These are phyloP conservation scores for Pythium graminicola DNA, from an alignment of 352 stramenopile species.

Conservation along the genomic window DNA sequence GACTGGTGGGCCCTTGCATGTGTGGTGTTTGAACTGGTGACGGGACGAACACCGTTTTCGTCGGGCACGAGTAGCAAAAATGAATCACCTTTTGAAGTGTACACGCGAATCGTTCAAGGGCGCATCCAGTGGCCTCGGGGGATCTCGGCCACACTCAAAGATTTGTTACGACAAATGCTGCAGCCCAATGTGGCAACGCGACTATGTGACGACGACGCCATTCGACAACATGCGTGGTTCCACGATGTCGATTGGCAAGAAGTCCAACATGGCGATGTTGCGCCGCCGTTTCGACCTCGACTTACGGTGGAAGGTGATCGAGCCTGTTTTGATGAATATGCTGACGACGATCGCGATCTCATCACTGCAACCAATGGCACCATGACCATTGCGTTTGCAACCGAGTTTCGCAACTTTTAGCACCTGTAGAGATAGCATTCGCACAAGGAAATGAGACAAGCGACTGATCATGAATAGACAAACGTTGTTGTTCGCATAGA, in stretches of 20 bases:
- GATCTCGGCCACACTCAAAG: slow-evolving; percentile 36
- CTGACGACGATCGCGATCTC: slow-evolving; percentile 21
- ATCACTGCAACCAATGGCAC: neutral
- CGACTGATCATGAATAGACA: too few species aligned
- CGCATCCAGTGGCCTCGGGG: slow-evolving; percentile 48
- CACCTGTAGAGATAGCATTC: neutral
- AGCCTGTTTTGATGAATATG: slow-evolving; percentile 63
- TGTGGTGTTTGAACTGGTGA: slow-evolving; percentile 77
- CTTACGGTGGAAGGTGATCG: slow-evolving; percentile 41
- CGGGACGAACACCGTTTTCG: slow-evolving; percentile 68
- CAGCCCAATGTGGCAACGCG: slow-evolving; percentile 40
- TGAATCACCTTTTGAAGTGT: slow-evolving; percentile 85
- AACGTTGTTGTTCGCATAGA: too few species aligned
- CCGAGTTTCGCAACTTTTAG: slow-evolving; percentile 28
- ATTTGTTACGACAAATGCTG: slow-evolving; percentile 68
- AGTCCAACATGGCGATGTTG: slow-evolving; percentile 39
- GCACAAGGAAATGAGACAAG: too few species aligned
- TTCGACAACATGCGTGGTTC: slow-evolving; percentile 69
- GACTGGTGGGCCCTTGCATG: slow-evolving; percentile 85
- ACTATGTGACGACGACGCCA: slow-evolving; percentile 33
- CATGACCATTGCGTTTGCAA: slow-evolving; percentile 1
- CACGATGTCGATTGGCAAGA: slow-evolving; percentile 53
- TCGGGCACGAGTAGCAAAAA: slow-evolving; percentile 30
- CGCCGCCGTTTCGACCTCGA: slow-evolving; percentile 37
- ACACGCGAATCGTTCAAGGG: slow-evolving; percentile 70